These are phyloP conservation scores for Prunus davidiana DNA, from an alignment of 306 rosid genomes.

Conservation along the genomic window DNA sequence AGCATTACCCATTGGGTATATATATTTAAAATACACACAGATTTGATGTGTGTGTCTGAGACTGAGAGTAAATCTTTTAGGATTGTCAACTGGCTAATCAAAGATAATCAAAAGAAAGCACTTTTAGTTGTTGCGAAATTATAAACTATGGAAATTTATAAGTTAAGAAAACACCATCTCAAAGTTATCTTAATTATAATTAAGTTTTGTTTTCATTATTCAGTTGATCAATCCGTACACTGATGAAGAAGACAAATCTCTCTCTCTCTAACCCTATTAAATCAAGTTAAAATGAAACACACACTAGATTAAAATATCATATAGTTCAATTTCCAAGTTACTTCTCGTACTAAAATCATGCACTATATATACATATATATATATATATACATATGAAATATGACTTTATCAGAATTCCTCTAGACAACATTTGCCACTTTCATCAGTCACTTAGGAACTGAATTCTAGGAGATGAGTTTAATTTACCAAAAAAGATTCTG, in stretches of 20 bases:
- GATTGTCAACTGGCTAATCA: constrained; percentile 15
- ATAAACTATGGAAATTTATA: constrained; percentile 11
- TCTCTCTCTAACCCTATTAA: not conserved
- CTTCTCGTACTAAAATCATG: constrained; percentile 4
- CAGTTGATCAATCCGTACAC: constrained; percentile 18
- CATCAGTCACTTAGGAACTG: constrained; percentile 12
- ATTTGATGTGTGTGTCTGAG: not conserved
- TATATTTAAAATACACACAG: not conserved
- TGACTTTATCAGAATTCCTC: not conserved
- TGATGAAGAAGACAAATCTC: constrained; percentile 24
- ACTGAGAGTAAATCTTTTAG: not conserved
- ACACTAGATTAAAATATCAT: not conserved
- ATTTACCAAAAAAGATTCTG: constrained; percentile 2
- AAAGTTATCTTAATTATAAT: not conserved
- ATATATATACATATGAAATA: not conserved
- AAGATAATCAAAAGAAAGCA: constrained; percentile 14
- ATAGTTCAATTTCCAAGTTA: constrained; percentile 10
- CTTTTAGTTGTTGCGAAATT: constrained; percentile 14
- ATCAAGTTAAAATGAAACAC: constrained; percentile 2
- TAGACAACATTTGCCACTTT: not conserved
- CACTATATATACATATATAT: not conserved
- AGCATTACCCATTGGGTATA: not conserved
- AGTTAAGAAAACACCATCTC: constrained; percentile 4
- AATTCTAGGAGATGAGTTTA: constrained; percentile 16
- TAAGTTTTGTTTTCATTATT: not conserved